phyloP scores from a whole-genome alignment of 1,139 yeast genomes.

The Sugiyamaella novakii region DNA sequence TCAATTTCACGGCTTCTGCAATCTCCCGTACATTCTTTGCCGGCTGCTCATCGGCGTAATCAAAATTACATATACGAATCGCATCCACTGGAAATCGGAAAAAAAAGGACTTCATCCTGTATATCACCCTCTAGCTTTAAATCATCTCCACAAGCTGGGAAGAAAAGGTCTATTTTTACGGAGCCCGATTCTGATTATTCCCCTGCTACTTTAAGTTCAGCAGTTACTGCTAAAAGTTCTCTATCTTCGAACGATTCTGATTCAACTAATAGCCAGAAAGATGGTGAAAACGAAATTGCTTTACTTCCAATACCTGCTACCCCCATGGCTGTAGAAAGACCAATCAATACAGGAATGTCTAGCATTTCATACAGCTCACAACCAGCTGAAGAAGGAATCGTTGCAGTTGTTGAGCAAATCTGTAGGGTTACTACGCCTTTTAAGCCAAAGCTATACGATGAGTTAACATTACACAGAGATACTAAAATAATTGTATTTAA shows the following conservation, averaged over 20 bases:
- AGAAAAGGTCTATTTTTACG: conserved; percentile 1
- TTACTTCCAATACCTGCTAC: neutral
- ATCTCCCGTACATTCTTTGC: neutral
- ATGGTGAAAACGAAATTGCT: neutral
- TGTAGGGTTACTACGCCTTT: conserved; percentile 37
- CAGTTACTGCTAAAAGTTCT: conserved; percentile 24
- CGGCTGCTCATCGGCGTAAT: no score
- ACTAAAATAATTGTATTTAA: conserved; percentile 40
- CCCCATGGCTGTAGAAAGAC: no score
- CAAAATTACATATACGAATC: no score
- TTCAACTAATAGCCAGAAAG: neutral
- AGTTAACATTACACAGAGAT: conserved; percentile 38
- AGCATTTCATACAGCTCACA: no score
- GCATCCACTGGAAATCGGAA: conserved; percentile 21
- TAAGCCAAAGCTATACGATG: conserved; percentile 42
- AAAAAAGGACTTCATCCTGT: conserved; percentile 5
- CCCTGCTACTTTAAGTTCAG: conserved; percentile 18
- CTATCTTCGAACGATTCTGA: conserved; percentile 9
- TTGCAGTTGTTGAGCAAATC: conserved; percentile 28
- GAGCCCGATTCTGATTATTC: conserved; percentile 11
- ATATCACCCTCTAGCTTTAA: neutral
- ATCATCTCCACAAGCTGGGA: conserved; percentile 1
- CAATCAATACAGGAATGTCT: no score
- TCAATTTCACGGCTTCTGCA: neutral
- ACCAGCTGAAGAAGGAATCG: conserved; percentile 20